These are phyloP conservation scores for Pisolithus microcarpus DNA, from an alignment of 768 basidiomycete genomes.

Conservation along the genomic window DNA sequence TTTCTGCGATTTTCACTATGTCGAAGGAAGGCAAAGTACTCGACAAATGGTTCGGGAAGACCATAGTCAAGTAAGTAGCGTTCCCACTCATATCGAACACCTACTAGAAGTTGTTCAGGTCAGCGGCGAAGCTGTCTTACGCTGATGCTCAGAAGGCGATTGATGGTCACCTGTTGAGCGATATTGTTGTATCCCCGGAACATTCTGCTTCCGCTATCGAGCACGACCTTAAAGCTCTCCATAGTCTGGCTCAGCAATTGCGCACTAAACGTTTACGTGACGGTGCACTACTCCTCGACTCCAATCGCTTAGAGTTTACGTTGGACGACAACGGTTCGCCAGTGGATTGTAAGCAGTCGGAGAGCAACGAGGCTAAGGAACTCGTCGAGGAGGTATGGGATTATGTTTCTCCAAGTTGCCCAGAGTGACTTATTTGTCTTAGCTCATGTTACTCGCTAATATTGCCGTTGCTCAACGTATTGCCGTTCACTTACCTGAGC, in stretches of 20 bases:
- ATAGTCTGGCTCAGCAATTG: constrained; percentile 65
- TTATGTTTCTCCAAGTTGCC: constrained; percentile 1
- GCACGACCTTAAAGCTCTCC: constrained; percentile 66
- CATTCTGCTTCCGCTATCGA: constrained; percentile 58
- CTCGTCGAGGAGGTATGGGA: constrained; percentile 79
- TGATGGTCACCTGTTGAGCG: constrained; percentile 57
- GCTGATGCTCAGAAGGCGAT: constrained; percentile 75
- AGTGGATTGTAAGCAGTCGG: constrained; percentile 63
- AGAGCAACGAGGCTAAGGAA: constrained; percentile 63
- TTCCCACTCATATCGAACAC: background rate
- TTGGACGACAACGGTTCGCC: constrained; percentile 78
- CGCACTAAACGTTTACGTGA: constrained; percentile 66
- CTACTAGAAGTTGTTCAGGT: constrained; percentile 39
- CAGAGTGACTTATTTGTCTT: constrained; percentile 4
- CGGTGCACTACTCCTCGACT: constrained; percentile 70
- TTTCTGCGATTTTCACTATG: constrained; percentile 85
- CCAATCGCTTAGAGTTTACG: constrained; percentile 64
- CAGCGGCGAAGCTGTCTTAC: constrained; percentile 82
- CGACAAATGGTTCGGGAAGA: constrained; percentile 91
- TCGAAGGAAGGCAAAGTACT: constrained; percentile 72
- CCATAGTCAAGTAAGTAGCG: constrained; percentile 69
- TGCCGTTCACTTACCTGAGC: constrained; percentile 91
- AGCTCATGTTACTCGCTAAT: constrained; percentile 96
- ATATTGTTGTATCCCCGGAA: constrained; percentile 46
- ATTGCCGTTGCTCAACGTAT: constrained; percentile 87